Base-by-base conservation (phyloP, 768 basidiomycete species). In the Boletus vermiculosoides region DNA sequence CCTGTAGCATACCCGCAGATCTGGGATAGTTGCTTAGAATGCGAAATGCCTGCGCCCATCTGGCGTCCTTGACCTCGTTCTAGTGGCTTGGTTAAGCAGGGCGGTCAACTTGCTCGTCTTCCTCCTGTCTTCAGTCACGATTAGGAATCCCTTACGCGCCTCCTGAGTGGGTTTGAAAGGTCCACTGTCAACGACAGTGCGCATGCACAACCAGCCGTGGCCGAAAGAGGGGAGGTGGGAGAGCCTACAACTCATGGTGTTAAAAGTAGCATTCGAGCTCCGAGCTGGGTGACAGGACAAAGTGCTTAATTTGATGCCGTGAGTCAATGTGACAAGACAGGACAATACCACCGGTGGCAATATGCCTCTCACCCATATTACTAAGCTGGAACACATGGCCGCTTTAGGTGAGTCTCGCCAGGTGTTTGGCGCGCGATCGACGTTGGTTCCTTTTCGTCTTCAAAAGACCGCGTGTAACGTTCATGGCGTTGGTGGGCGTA, bases 1-100 rank as follows among this genome's bases (percentile, higher is more conserved):
- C 63, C 54, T 45, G 64, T 16, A 23, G 23, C 28, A 20, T 53
- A 66, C 11, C 56, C 56, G 3, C 48, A 44, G 23, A 63, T 23
- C 34, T 54, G 54, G 51, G 25, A 31, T n/a, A 50, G 13, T 20
- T 37, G 15, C 16, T 20, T 10, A 12, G 20, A 12, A 9, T 9
- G 16, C 6, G 5, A 1, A 33, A 1, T 12, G 23, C 4, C 13
- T 9, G 20, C 39, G 16, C 23, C 30, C 63, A 64, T 64, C 31
- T 28, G 15, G 42, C 33, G 50, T 45, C 15, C 23, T 55, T 30
- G 39, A 42, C 34, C 41, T 44, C 25, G 45, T 45, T 10, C 36
- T 15, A 23, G 48, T 45, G 20, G 18, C 23, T 55, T 25, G 23
- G n/a, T 30, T 20, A 18, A 34, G 41, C 4, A 25, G 33, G 40